A percentile compares a stretch with the other conserved stretches of the same genome.
These are phyloP conservation scores for Coemansia sp. DNA, from an alignment of 371 early-diverging fungal genomes.

Conservation along the genomic window DNA sequence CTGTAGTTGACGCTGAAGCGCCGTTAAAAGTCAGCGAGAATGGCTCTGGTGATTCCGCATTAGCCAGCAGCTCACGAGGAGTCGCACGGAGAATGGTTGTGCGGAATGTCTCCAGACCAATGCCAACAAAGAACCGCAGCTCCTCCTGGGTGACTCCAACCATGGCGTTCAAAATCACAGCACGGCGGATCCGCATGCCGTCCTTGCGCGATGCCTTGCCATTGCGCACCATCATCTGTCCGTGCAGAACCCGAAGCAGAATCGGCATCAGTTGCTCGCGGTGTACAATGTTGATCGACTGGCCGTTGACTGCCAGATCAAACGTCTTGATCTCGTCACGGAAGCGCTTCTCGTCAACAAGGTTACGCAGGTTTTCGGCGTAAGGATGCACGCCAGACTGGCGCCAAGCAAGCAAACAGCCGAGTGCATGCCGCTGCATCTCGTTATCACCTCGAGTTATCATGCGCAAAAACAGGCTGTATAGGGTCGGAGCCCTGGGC, in stretches of 20 bases:
- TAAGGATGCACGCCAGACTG: constrained; percentile 64
- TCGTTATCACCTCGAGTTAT: constrained; percentile 77
- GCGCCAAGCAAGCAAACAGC: constrained; percentile 79
- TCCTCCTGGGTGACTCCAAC: constrained; percentile 66
- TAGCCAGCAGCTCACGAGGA: constrained; percentile 21
- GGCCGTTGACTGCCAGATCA: constrained; percentile 57
- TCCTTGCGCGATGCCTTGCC: constrained; percentile 66
- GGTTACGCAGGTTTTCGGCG: constrained; percentile 69
- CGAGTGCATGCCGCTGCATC: constrained; percentile 77
- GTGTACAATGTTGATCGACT: constrained; percentile 62
- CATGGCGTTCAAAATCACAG: constrained; percentile 77
- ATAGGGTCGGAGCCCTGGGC: constrained; percentile 70
- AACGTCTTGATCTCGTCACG: constrained; percentile 83
- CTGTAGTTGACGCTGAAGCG: background rate
- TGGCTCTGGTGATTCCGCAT: constrained; percentile 3
- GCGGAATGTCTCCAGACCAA: constrained; percentile 79
- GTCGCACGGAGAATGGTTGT: constrained; percentile 28
- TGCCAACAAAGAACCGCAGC: constrained; percentile 68
- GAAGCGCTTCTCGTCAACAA: constrained; percentile 84
- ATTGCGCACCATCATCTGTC: constrained; percentile 75
- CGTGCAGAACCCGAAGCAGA: constrained; percentile 83
- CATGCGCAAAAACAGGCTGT: constrained; percentile 71
- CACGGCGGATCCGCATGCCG: constrained; percentile 68
- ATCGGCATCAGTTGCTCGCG: constrained; percentile 71
- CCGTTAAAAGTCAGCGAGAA: constrained; percentile 11